Conservation (phyloP, 2,329 filamentous ascomycete genomes). For the Penicillium sp. region DNA sequence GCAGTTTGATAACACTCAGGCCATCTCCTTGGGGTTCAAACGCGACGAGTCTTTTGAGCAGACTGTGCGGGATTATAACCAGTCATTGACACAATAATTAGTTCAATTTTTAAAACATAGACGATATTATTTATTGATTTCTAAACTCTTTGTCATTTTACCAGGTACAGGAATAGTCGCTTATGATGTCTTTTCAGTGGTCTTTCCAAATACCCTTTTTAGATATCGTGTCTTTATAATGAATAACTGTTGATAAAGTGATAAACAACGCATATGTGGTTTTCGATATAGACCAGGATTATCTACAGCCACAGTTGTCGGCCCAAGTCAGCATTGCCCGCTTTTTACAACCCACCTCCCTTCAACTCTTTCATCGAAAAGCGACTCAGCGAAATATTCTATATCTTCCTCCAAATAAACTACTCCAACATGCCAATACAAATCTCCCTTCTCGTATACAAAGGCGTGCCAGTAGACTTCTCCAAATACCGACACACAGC, state of each 20-base stretch:
- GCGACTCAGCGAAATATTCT: neutral
- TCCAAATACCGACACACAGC: constrained; percentile 32
- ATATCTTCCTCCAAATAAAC: neutral
- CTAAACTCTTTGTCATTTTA: neutral
- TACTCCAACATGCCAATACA: constrained; percentile 18
- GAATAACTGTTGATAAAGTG: neutral
- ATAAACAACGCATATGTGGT: neutral
- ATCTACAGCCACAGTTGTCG: neutral
- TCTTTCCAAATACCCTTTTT: too few species aligned
- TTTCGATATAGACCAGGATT: neutral
- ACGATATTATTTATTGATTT: neutral
- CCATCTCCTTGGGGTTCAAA: constrained; percentile 52
- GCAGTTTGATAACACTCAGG: constrained; percentile 53
- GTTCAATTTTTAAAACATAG: neutral
- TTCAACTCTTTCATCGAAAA: neutral
- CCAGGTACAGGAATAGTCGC: too few species aligned
- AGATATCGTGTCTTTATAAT: too few species aligned
- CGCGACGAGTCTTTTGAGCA: constrained; percentile 54
- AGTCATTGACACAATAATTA: constrained; percentile 25
- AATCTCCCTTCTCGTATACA: constrained; percentile 27
- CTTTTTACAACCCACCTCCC: neutral
- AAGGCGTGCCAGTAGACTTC: constrained; percentile 31
- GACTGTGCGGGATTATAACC: constrained; percentile 57
- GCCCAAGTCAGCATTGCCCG: neutral
- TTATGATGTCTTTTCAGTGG: too few species aligned